Percentiles rank a stretch among this genome's conserved stretches.
Evolutionary conservation across 106 monocot species (phyloP).

Genomic region (Narthecium ossifragum): DNA sequence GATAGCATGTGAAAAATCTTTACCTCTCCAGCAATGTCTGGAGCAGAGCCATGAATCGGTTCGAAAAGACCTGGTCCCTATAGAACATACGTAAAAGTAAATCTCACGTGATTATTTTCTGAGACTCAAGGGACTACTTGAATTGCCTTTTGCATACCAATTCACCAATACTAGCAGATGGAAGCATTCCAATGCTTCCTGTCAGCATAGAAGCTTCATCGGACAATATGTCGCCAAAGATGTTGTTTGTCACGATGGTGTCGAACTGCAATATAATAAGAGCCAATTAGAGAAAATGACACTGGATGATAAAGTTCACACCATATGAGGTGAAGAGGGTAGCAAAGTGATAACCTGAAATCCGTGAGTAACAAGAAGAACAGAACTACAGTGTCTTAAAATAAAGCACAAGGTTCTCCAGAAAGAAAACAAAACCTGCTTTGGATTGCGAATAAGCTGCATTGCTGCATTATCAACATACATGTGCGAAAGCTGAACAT

Average conservation of each 20-base stretch:
- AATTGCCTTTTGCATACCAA: constrained; percentile 45
- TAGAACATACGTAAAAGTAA: constrained; percentile 2
- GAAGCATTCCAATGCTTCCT: constrained; percentile 98
- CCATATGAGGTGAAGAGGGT: too few relatives aligned
- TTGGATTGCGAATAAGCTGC: constrained; percentile 90
- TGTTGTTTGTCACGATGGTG: constrained; percentile 91
- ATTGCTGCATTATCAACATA: constrained; percentile 97
- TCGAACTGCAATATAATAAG: constrained; percentile 83
- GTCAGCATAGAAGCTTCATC: constrained; percentile 98
- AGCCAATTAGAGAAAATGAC: too few relatives aligned
- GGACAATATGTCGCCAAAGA: constrained; percentile 94
- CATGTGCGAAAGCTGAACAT: constrained; percentile 87
- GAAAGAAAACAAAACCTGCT: constrained; percentile 47
- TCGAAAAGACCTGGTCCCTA: constrained; percentile 97
- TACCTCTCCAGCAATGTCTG: constrained; percentile 96
- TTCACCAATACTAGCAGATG: constrained; percentile 89
- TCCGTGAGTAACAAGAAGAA: too few relatives aligned
- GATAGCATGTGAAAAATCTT: neutral
- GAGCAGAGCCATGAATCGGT: constrained; percentile 92
- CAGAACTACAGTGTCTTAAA: neutral
- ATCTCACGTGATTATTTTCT: too few relatives aligned
- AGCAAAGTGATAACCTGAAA: too few relatives aligned
- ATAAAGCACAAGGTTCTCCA: neutral
- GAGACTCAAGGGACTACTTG: too few relatives aligned
- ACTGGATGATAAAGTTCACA: too few relatives aligned